Conservation (phyloP, 306 rosid species). For the Vigna reflexopilosa region DNA sequence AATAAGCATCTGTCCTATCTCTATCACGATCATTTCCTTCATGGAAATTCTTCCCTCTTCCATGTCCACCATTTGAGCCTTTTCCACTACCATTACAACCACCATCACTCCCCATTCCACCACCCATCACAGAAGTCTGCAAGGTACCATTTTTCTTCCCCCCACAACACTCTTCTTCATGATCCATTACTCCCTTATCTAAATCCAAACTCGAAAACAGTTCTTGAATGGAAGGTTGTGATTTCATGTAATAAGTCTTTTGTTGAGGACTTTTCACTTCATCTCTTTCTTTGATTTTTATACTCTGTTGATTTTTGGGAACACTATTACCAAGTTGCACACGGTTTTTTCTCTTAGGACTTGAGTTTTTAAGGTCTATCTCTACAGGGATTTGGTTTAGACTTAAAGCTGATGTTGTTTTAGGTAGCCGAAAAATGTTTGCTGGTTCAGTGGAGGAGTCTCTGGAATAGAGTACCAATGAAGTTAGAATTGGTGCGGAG, state of each 20-base stretch:
- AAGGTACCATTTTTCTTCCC: slow-evolving; percentile 39
- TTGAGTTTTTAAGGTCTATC: slow-evolving; percentile 44
- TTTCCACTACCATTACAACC: slow-evolving; percentile 55
- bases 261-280: slow-evolving; percentile 39
- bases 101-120: slow-evolving; percentile 59
- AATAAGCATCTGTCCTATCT: slow-evolving; percentile 62
- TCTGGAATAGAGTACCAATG: slow-evolving; percentile 56
- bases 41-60: slow-evolving; percentile 48
- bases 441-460: slow-evolving; percentile 56
- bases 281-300: slow-evolving; percentile 42
- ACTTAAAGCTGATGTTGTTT: slow-evolving; percentile 56
- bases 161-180: slow-evolving; percentile 40
- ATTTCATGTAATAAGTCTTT: slow-evolving; percentile 26
- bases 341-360: slow-evolving; percentile 42
- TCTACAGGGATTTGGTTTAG: slow-evolving; percentile 39
- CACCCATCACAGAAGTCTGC: slow-evolving; percentile 55
- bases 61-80: slow-evolving; percentile 48
- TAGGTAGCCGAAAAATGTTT: slow-evolving; percentile 50
- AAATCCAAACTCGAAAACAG: slow-evolving; percentile 58
- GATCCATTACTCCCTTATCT: slow-evolving; percentile 38
- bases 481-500: slow-evolving; percentile 65
- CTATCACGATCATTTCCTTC: slow-evolving; percentile 59
- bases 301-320: slow-evolving; percentile 15
- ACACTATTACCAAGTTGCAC: slow-evolving; percentile 28
- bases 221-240: slow-evolving; percentile 42